A percentile compares a stretch with the other conserved stretches of the same genome.
Evolutionary conservation across 768 basidiomycete genomes (phyloP).

Genomic region (Leccinum uliginosum): DNA sequence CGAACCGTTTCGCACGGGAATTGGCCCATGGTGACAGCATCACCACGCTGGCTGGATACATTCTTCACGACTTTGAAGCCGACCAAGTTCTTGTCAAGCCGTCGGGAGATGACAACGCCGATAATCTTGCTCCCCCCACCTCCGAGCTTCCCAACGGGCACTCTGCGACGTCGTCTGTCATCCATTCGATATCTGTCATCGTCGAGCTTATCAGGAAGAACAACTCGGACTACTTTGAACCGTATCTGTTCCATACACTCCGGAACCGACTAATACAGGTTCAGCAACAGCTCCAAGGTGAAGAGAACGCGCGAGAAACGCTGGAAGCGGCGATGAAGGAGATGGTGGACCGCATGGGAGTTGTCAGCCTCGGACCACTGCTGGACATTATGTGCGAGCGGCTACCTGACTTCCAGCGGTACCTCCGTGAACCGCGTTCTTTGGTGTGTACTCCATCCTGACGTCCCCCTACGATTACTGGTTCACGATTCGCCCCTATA

Average conservation of each 20-base stretch:
- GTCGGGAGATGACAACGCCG: constrained; percentile 9
- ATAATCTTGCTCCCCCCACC: constrained; percentile 5
- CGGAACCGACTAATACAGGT: constrained; percentile 86
- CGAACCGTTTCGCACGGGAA: constrained; percentile 87
- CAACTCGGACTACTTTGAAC: constrained; percentile 98
- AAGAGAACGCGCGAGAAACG: constrained; percentile 59
- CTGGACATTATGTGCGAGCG: constrained; percentile 68
- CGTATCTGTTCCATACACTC: constrained; percentile 91
- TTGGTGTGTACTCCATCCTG: constrained; percentile 46
- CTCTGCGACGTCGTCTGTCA: constrained; percentile 71
- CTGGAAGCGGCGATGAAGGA: constrained; percentile 72
- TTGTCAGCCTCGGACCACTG: constrained; percentile 86
- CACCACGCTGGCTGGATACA: constrained; percentile 67
- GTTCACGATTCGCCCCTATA: constrained; percentile 27
- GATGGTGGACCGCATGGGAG: constrained; percentile 79
- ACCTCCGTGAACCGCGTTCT: constrained; percentile 70
- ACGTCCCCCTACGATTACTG: constrained; percentile 2
- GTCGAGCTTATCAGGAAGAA: constrained; percentile 96
- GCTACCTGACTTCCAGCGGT: constrained; percentile 64
- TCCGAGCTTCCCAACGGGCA: constrained; percentile 37
- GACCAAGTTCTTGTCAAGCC: constrained; percentile 18
- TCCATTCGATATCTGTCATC: constrained; percentile 82
- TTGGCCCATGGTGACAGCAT: constrained; percentile 72
- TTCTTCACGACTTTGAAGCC: constrained; percentile 58
- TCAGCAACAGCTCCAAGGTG: constrained; percentile 62